Base-by-base conservation (phyloP, 768 basidiomycete species). In the Lactifluus echinatus region DNA sequence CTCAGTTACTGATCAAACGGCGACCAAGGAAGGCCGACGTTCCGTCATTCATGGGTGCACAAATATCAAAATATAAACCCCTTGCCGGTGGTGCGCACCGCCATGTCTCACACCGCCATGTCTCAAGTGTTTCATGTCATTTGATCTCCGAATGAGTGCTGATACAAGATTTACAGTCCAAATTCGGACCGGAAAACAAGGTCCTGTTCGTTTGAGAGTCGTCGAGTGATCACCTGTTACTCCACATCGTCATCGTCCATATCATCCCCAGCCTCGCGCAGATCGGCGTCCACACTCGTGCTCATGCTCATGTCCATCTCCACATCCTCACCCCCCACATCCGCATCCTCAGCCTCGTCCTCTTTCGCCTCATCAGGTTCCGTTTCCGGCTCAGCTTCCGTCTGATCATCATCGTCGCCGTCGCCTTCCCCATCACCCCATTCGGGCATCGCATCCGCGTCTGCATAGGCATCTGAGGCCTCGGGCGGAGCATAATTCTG, bases 401-500 rank as follows among this genome's bases (percentile, higher is more conserved):
- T 55, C 54, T n/a, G 54, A 31, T 55, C 54, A n/a, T 55, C 46
- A 5, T 55, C 54, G 28, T 70, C 68, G 10, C 58, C 69, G 14
- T 64, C 66, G 43, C 73, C 74, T 23, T 68, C 74, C 28, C 66
- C 66, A 5, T 67, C 71, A 7, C 63, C 60, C 7, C 50, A 66
- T 21, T 63, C 65, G 4, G 34, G 58, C 51, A 64, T 62, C 26
- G 63, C 69, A 4, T 64, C 17, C 2, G 51, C 67, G 14, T 70
- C 70, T n/a, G 64, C n/a, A n/a, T n/a, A n/a, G 1, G 44, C n/a
- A 33, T 24, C n/a, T 7, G 23, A 23, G 4, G 15, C 50, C 17
- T 33, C 51, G 8, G 8, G 36, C 3, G 39, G 29, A 11, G n/a
- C 37, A 24, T 46, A 31, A 1, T 17, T 17, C 31, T 53, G 51